phyloP scores from a whole-genome alignment of 2,329 filamentous ascomycete genomes.

The Penicillium nordicum region DNA sequence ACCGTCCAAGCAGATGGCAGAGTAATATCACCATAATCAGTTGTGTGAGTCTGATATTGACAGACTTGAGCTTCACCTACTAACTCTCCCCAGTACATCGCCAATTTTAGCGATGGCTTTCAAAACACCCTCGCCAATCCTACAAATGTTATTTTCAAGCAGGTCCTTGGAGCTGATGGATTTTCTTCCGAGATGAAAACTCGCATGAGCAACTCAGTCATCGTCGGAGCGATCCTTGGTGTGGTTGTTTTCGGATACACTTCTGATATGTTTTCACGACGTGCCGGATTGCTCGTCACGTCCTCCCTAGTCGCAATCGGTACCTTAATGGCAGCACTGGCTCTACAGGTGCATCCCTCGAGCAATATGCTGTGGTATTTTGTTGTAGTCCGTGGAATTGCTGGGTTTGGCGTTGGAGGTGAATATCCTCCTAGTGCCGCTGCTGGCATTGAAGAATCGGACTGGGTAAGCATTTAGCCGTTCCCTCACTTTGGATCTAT shows the following conservation, averaged over 20 bases:
- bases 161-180: conserved; percentile 22
- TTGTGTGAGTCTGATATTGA: conserved; percentile 22
- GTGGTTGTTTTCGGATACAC: conserved; percentile 28
- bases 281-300: conserved; percentile 28
- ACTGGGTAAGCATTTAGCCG: conserved; percentile 23
- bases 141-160: conserved; percentile 33
- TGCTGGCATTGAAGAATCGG: conserved; percentile 36
- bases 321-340: conserved; percentile 38
- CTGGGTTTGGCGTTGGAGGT: conserved; percentile 38
- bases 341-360: conserved; percentile 35
- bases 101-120: conserved; percentile 34
- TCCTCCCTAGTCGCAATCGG: conserved; percentile 28
- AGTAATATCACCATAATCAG: conserved; percentile 31
- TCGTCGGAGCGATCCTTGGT: conserved; percentile 31
- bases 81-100: conserved; percentile 22
- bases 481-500: neutral
- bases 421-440: conserved; percentile 40
- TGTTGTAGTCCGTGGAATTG: conserved; percentile 36
- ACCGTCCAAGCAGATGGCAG: conserved; percentile 24
- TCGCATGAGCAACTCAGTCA: conserved; percentile 30
- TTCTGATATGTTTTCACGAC: conserved; percentile 30
- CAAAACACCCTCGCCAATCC: conserved; percentile 32
- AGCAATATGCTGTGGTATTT: conserved; percentile 40
- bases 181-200: conserved; percentile 31
- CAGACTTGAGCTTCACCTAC: neutral